Conservation (phyloP, 2,329 filamentous ascomycete species). For the Penicillium thymicola region DNA sequence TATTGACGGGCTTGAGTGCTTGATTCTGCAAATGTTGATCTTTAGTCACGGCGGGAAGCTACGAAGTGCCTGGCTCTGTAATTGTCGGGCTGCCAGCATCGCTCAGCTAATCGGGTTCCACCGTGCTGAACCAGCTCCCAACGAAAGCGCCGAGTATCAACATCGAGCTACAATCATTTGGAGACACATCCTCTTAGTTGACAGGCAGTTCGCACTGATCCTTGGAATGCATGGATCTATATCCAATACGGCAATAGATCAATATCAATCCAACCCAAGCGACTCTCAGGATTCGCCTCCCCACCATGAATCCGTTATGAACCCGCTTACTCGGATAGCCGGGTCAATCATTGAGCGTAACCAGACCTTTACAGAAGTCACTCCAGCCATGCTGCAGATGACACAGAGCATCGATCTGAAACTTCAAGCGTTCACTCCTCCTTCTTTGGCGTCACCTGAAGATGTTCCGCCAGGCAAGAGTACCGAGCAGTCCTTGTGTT, state of each 20-base stretch:
- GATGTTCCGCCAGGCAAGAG: not conserved
- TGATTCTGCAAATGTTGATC: conserved; percentile 7
- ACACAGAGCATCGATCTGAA: conserved; percentile 9
- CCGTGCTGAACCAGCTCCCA: not conserved
- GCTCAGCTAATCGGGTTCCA: conserved; percentile 12
- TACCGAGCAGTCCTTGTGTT: not conserved
- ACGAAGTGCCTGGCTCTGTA: conserved; percentile 13
- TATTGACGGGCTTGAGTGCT: conserved; percentile 12
- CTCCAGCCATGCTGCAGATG: conserved; percentile 8
- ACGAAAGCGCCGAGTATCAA: not conserved
- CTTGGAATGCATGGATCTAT: conserved; percentile 10
- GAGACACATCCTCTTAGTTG: conserved; percentile 5
- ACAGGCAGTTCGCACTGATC: conserved; percentile 10
- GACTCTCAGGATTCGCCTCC: not conserved
- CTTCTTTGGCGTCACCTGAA: not conserved
- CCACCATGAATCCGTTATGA: not conserved
- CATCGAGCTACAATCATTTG: conserved; percentile 3
- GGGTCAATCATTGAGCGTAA: conserved; percentile 16
- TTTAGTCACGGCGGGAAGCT: conserved; percentile 11
- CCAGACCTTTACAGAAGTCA: conserved; percentile 7
- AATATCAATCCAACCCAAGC: not conserved
- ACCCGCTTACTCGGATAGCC: conserved; percentile 8
- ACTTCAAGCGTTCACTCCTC: not conserved
- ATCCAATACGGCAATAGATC: conserved; percentile 6
- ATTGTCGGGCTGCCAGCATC: conserved; percentile 6